Base-by-base conservation (phyloP, 208 protist genomes). In the Trypanosoma melophagium region DNA sequence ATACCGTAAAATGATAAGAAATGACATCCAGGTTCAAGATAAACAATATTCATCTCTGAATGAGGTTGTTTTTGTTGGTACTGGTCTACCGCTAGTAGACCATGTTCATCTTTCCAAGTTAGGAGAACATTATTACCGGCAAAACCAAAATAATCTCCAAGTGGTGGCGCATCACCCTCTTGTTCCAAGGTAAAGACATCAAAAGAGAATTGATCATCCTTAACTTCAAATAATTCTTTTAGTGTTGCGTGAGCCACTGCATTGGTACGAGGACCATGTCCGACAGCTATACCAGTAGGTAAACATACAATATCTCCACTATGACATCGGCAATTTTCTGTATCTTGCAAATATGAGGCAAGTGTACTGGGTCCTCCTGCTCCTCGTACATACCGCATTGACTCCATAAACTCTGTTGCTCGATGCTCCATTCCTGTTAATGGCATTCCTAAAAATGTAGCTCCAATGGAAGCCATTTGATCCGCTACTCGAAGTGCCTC, bases 71-170 rank as follows among this genome's bases (percentile, higher is more conserved):
- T 80, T 65, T 94, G 87, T 66, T 95, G 87, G 61, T 92, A 89
- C 74, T 97, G 92, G 58, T 97, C 92, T 45, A 97, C 89, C 19
- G 92, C 92, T 35, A 97, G 72, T 17, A 97, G 62, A 10, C 92
- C 92, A 66, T 97, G 92, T 71, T 97, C 92, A 67, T 97, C 92
- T 55, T 97, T 97, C 89, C 89, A 95, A 10, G 91, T 87, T 8
- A 97, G 64, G 9, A 97, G 74, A 55, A 92, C 76, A 54, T 94
- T 79, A 47, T 92, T 90, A n/a, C 92, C 92, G 7, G 89, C 89
- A 35, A 97, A 97, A n/a, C 89, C 88, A 61, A 97, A 93, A 77
- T 97, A 97, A 70, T 97, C 92, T 3, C 92, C 92, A 17, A 97
- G 84, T 25, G 92, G 87, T 52, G 92, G 92, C 12, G 92, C 92